Percentiles rank a stretch among this genome's conserved stretches.
phyloP scores from a whole-genome alignment of 1,139 yeast species.

The Pichiaceae sp. region DNA sequence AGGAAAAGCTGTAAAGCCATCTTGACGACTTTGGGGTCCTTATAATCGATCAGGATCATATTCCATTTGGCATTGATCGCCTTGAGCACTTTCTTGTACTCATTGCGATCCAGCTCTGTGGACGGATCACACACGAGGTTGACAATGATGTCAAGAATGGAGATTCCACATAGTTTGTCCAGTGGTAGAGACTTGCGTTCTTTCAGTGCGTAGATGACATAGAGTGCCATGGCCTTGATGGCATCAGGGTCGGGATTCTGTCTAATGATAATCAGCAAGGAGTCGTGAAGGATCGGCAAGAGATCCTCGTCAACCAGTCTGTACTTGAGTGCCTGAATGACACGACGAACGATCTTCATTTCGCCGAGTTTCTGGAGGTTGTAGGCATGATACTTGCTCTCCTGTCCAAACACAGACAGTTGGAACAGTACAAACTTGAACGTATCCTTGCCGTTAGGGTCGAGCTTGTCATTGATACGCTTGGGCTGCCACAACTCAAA shows the following conservation, averaged over 20 bases:
- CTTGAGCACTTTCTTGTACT: conserved; percentile 38
- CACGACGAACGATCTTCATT: conserved; percentile 43
- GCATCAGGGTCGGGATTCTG: conserved; percentile 31
- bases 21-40: conserved; percentile 31
- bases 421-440: conserved; percentile 48
- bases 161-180: conserved; percentile 22
- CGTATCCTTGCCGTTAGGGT: conserved; percentile 25
- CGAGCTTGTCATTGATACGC: neutral
- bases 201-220: conserved; percentile 30
- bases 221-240: conserved; percentile 32
- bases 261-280: conserved; percentile 29
- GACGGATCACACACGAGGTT: conserved; percentile 24
- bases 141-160: conserved; percentile 23
- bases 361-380: conserved; percentile 44
- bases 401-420: conserved; percentile 42
- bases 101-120: conserved; percentile 6
- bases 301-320: conserved; percentile 29
- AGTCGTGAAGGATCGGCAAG: conserved; percentile 26
- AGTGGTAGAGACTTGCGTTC: conserved; percentile 7
- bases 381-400: conserved; percentile 39
- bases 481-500: conserved; percentile 40
- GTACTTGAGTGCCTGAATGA: conserved; percentile 44
- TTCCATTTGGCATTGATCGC: conserved; percentile 62
- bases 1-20: conserved; percentile 43
- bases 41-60: conserved; percentile 41